Percentiles rank a stretch among this genome's conserved stretches.
Evolutionary conservation across 1,139 yeast genomes (phyloP).

Genomic region (Blastobotrys proliferans): DNA sequence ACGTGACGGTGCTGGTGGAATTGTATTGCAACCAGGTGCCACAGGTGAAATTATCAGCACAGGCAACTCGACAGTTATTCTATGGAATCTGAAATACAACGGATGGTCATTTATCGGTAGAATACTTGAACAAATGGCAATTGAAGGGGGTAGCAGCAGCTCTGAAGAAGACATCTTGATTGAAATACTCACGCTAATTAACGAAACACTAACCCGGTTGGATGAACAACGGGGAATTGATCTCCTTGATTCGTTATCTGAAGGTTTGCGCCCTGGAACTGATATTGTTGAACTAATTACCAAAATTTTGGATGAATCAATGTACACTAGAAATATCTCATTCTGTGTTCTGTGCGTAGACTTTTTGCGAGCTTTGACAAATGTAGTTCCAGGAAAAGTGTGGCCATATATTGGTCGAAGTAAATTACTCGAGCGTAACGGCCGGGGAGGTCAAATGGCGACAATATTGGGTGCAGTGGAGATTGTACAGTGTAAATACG

Average conservation of each 20-base stretch:
- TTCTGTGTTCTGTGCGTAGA: constrained; percentile 48
- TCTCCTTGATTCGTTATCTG: constrained; percentile 48
- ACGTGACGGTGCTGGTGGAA: constrained; percentile 39
- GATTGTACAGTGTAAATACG: constrained; percentile 61
- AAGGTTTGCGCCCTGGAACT: constrained; percentile 53
- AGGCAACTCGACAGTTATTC: constrained; percentile 42
- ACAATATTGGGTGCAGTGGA: constrained; percentile 70
- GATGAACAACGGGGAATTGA: constrained; percentile 42
- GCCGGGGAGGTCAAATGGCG: constrained; percentile 64
- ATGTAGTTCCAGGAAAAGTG: constrained; percentile 57
- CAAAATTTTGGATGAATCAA: constrained; percentile 62
- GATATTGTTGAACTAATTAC: constrained; percentile 69
- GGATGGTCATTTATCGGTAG: constrained; percentile 90
- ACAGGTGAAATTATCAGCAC: constrained; percentile 56
- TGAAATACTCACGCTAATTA: constrained; percentile 50
- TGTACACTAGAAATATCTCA: constrained; percentile 50
- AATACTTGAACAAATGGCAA: constrained; percentile 51
- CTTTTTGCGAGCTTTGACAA: constrained; percentile 48
- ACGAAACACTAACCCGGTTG: constrained; percentile 35
- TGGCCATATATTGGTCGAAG: constrained; percentile 78
- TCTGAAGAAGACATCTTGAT: constrained; percentile 38
- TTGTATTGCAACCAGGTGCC: constrained; percentile 51
- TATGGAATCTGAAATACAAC: constrained; percentile 68
- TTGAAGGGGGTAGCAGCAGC: too few species aligned
- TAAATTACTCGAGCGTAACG: constrained; percentile 57